Conservation (phyloP, 495 filamentous ascomycete genomes). For the Parathielavia hyrcaniae region DNA sequence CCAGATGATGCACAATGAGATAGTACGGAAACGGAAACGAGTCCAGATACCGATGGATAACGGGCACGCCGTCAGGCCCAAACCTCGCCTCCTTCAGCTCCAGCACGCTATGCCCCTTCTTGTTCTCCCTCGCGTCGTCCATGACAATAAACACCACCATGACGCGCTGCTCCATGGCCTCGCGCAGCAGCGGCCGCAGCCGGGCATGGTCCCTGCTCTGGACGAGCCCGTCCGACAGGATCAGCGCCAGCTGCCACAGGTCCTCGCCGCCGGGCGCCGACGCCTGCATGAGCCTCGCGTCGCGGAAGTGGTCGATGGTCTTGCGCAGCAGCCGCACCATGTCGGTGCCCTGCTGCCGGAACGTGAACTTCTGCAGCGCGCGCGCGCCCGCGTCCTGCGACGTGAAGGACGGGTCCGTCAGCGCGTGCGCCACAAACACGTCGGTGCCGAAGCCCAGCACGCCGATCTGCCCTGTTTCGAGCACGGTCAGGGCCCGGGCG, state of each 20-base stretch:
- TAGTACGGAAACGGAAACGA: slow-evolving; percentile 96
- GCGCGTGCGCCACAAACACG: slow-evolving; percentile 81
- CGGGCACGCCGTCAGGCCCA: slow-evolving; percentile 55
- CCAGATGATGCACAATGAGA: slow-evolving; percentile 83
- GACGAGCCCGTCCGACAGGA: slow-evolving; percentile 89
- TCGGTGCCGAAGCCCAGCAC: slow-evolving; percentile 84
- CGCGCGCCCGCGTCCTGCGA: slow-evolving; percentile 74
- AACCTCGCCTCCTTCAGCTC: slow-evolving; percentile 78
- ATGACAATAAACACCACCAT: slow-evolving; percentile 98
- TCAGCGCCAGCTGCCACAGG: slow-evolving; percentile 92
- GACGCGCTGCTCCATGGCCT: slow-evolving; percentile 85
- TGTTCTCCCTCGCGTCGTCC: slow-evolving; percentile 57
- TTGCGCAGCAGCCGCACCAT: slow-evolving; percentile 68
- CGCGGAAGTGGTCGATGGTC: slow-evolving; percentile 74
- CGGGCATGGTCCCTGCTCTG: slow-evolving; percentile 70
- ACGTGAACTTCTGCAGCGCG: slow-evolving; percentile 78
- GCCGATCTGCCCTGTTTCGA: slow-evolving; percentile 86
- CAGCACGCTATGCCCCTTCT: slow-evolving; percentile 54
- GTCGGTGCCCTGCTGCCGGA: slow-evolving; percentile 78
- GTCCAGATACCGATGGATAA: slow-evolving; percentile 84
- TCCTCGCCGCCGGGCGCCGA: slow-evolving; percentile 58
- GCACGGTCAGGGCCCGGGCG: slow-evolving; percentile 73
- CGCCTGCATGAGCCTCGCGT: slow-evolving; percentile 56
- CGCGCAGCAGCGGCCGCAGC: slow-evolving; percentile 70
- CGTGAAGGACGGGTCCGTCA: slow-evolving; percentile 68